A percentile compares a stretch with the other conserved stretches of the same genome.
These are phyloP conservation scores for Vachellia pachyceras DNA, from an alignment of 306 rosid species.

Conservation along the genomic window DNA sequence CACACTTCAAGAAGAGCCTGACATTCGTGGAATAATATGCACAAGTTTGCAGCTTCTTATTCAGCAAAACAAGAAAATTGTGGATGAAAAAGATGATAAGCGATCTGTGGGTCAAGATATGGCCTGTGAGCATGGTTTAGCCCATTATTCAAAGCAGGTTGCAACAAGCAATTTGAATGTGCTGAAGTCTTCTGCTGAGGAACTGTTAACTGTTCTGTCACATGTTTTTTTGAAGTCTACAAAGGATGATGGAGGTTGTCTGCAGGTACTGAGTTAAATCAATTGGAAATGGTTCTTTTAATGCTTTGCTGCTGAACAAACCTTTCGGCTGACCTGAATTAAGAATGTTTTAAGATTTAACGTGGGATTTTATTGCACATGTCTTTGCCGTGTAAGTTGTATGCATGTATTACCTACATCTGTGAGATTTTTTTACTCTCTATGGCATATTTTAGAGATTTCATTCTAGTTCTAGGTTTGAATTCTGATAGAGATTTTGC, in stretches of 20 bases:
- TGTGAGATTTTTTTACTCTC: not conserved
- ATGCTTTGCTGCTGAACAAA: constrained; percentile 11
- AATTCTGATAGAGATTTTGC: constrained; percentile 13
- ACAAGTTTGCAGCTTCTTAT: constrained; percentile 82
- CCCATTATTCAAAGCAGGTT: constrained; percentile 60
- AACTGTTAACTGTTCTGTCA: constrained; percentile 59
- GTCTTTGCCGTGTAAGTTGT: not conserved
- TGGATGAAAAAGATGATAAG: constrained; percentile 50
- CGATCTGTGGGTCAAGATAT: constrained; percentile 42
- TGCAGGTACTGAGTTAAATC: constrained; percentile 67
- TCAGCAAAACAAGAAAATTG: constrained; percentile 74
- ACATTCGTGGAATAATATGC: constrained; percentile 81
- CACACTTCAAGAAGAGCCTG: constrained; percentile 68
- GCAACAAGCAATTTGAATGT: constrained; percentile 60
- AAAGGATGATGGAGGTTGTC: constrained; percentile 87
- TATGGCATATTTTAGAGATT: not conserved
- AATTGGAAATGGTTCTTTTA: constrained; percentile 19
- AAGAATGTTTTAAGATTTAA: not conserved
- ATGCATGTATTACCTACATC: not conserved
- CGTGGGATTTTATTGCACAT: constrained; percentile 4
- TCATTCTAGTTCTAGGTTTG: not conserved
- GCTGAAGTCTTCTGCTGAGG: constrained; percentile 60
- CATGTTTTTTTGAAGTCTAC: constrained; percentile 58
- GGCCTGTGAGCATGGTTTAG: constrained; percentile 47
- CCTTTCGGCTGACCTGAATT: not conserved